These are phyloP conservation scores for Adiantum capillusveneris DNA, from an alignment of 75 land plant species.

Conservation along the genomic window DNA sequence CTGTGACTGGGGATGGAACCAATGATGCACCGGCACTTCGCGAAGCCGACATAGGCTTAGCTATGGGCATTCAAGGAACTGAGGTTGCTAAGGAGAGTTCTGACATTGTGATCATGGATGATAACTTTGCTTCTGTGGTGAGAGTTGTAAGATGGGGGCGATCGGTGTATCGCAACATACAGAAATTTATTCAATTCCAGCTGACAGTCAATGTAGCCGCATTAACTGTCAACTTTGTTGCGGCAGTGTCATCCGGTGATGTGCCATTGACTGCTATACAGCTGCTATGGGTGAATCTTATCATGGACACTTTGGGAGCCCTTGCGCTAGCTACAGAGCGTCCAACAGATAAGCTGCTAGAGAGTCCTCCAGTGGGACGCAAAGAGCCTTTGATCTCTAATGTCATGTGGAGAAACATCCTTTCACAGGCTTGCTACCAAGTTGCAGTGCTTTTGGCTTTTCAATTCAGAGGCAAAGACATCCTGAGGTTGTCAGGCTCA, in stretches of 20 bases:
- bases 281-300: slow-evolving; percentile 54
- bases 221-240: slow-evolving; percentile 37
- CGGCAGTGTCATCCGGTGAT: slow-evolving; percentile 32
- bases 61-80: no score
- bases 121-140: slow-evolving; percentile 40
- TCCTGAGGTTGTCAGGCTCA: slow-evolving; percentile 15
- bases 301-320: slow-evolving; percentile 83
- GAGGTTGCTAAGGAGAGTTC: slow-evolving; percentile 53
- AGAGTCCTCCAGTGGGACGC: slow-evolving; percentile 53
- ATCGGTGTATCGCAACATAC: slow-evolving; percentile 46
- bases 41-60: no score
- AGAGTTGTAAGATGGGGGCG: slow-evolving; percentile 51
- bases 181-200: slow-evolving; percentile 59
- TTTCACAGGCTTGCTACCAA: slow-evolving; percentile 43
- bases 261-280: slow-evolving; percentile 78
- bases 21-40: no score
- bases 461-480: slow-evolving; percentile 36
- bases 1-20: no score
- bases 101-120: slow-evolving; percentile 49
- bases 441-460: slow-evolving; percentile 32
- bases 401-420: slow-evolving; percentile 15
- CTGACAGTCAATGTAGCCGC: slow-evolving; percentile 55
- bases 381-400: slow-evolving; percentile 18
- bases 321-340: slow-evolving; percentile 83
- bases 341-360: slow-evolving; percentile 72